phyloP scores from a whole-genome alignment of 164 flowering plant species.

The Saururus chinensis region DNA sequence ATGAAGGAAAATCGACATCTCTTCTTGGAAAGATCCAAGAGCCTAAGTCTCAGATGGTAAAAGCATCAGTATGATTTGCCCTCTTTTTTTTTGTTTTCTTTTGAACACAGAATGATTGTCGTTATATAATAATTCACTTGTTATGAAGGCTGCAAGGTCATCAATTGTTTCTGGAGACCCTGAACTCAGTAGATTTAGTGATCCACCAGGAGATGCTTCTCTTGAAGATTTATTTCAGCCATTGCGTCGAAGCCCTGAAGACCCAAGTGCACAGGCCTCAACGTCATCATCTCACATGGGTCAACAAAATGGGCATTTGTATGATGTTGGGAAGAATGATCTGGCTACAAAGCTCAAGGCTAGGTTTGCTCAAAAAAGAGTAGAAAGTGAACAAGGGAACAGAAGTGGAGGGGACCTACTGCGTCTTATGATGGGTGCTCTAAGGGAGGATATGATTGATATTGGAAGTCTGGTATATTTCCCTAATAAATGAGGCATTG shows the following conservation, averaged over 20 bases:
- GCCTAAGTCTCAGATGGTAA: constrained; percentile 42
- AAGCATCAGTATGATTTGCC: not conserved
- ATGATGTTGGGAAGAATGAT: constrained; percentile 61
- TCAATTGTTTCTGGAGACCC: constrained; percentile 31
- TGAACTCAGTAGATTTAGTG: constrained; percentile 90
- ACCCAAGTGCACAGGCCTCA: constrained; percentile 55
- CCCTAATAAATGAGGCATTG: not conserved
- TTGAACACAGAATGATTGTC: too few relatives aligned
- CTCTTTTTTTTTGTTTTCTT: not conserved
- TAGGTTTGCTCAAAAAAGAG: constrained; percentile 78
- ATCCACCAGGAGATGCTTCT: constrained; percentile 90
- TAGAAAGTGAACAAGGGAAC: constrained; percentile 68
- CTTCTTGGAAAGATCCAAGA: constrained; percentile 31
- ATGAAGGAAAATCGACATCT: constrained; percentile 35
- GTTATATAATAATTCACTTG: not conserved
- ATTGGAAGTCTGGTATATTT: constrained; percentile 67
- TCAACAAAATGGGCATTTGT: constrained; percentile 22
- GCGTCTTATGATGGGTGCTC: constrained; percentile 72
- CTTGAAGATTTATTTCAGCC: constrained; percentile 95
- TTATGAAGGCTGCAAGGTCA: constrained; percentile 44
- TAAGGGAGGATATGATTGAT: constrained; percentile 75
- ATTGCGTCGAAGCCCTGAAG: constrained; percentile 37
- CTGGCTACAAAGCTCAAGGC: constrained; percentile 80
- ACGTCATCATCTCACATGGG: constrained; percentile 54
- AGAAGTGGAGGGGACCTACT: constrained; percentile 66